Conservation (phyloP, 148 eudicot species). For the Silene latifolia region DNA sequence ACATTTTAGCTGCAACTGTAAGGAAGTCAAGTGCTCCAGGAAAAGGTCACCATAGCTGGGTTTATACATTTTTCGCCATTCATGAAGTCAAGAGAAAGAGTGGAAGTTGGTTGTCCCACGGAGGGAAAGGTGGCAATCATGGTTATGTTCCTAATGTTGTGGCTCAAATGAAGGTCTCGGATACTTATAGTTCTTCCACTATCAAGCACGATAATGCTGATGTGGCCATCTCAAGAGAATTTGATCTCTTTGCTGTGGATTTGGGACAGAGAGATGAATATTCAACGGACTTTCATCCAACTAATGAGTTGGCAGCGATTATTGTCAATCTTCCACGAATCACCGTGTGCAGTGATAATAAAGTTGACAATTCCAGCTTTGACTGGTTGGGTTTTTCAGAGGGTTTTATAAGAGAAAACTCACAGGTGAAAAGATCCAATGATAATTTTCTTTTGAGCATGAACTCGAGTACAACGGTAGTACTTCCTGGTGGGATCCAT, state of each 20-base stretch:
- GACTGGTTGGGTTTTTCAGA: constrained; percentile 26
- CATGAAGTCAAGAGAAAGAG: constrained; percentile 72
- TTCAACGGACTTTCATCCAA: constrained; percentile 41
- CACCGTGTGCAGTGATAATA: constrained; percentile 6
- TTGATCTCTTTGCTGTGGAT: constrained; percentile 52
- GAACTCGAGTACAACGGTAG: constrained; percentile 41
- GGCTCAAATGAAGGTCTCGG: constrained; percentile 78
- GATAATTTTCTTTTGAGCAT: constrained; percentile 1
- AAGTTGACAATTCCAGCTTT: constrained; percentile 18
- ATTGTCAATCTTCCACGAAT: constrained; percentile 47
- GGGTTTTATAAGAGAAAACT: constrained; percentile 17
- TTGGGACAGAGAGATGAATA: constrained; percentile 38
- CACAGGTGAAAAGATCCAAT: constrained; percentile 12
- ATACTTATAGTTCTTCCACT: constrained; percentile 22
- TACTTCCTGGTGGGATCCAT: constrained; percentile 85
- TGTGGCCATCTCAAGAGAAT: constrained; percentile 46
- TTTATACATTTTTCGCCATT: constrained; percentile 67
- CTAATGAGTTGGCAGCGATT: constrained; percentile 80
- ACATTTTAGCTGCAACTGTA: constrained; percentile 71
- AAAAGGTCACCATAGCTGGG: constrained; percentile 42
- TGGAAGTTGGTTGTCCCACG: constrained; percentile 57
- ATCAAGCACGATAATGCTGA: constrained; percentile 21
- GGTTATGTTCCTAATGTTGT: constrained; percentile 54
- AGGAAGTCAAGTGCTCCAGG: constrained; percentile 40
- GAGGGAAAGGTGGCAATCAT: constrained; percentile 41